Evolutionary conservation across 805 yeast species (phyloP).

Genomic region (Wickerhamiella galacta): DNA sequence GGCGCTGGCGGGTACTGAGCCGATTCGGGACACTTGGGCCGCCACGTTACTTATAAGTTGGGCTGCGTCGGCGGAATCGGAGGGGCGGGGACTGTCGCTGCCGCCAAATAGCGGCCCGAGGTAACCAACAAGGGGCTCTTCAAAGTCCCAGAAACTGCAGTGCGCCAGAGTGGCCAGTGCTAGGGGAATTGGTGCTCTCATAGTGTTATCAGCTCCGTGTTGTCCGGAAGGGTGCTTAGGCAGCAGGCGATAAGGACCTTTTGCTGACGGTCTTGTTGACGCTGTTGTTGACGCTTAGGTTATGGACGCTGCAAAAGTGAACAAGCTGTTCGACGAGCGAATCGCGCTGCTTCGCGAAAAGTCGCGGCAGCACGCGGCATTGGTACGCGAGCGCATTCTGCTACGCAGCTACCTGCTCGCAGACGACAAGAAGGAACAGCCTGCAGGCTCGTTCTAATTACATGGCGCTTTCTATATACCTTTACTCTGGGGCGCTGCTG

Average conservation of each 20-base stretch:
- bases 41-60: neutral
- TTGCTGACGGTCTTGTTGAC: too few relatives aligned
- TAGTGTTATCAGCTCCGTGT: too few relatives aligned
- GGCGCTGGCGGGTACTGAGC: neutral
- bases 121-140: neutral
- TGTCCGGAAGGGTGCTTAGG: too few relatives aligned
- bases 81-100: neutral
- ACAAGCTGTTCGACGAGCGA: conserved; percentile 1
- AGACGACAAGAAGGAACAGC: neutral
- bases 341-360: conserved; percentile 1
- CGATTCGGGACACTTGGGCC: neutral
- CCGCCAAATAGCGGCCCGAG: neutral
- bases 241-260: too few relatives aligned
- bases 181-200: too few relatives aligned
- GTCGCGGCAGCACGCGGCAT: neutral
- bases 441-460: neutral
- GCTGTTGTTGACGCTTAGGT: too few relatives aligned
- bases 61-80: neutral
- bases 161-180: neutral
- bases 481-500: neutral
- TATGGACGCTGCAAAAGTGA: neutral
- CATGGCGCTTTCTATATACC: neutral
- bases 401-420: conserved; percentile 1
- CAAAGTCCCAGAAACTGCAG: neutral
- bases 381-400: conserved; percentile 2